A percentile compares a stretch with the other conserved stretches of the same genome.
Conservation (phyloP, 176 grass and related monocot species). For the Raddia guianensis region DNA sequence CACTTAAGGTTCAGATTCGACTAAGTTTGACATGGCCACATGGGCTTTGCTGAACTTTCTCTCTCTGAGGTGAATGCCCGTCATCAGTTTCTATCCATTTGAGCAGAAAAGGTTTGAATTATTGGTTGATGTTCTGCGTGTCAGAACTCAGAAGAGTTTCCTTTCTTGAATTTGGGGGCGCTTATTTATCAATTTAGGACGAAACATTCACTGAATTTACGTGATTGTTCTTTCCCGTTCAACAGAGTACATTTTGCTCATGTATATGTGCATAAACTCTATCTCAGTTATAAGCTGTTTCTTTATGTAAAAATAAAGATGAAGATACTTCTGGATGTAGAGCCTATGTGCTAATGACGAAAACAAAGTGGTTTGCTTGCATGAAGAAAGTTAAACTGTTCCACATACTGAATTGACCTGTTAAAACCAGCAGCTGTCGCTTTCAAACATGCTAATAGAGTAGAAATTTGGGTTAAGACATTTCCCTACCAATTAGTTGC, state of each 20-base stretch:
- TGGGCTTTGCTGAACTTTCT: background rate
- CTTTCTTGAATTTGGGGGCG: background rate
- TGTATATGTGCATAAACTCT: background rate
- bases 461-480: constrained; percentile 8
- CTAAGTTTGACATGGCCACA: constrained; percentile 13
- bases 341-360: background rate
- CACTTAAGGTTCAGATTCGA: constrained; percentile 26
- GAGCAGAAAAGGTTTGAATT: background rate
- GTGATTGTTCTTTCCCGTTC: background rate
- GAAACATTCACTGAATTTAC: background rate
- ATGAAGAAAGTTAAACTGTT: constrained; percentile 28
- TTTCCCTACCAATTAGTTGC: constrained; percentile 35
- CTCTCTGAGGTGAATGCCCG: background rate
- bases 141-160: background rate
- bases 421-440: constrained; percentile 35
- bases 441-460: constrained; percentile 34
- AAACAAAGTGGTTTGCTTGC: background rate
- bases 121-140: background rate
- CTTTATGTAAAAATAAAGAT: background rate
- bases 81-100: constrained; percentile 16
- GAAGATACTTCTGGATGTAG: constrained; percentile 3
- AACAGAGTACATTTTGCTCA: constrained; percentile 9
- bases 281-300: background rate
- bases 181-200: background rate
- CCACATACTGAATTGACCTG: constrained; percentile 25